Percentiles rank a stretch among this genome's conserved stretches.
phyloP scores from a whole-genome alignment of 768 basidiomycete species.

The Leccinum rimulosum region DNA sequence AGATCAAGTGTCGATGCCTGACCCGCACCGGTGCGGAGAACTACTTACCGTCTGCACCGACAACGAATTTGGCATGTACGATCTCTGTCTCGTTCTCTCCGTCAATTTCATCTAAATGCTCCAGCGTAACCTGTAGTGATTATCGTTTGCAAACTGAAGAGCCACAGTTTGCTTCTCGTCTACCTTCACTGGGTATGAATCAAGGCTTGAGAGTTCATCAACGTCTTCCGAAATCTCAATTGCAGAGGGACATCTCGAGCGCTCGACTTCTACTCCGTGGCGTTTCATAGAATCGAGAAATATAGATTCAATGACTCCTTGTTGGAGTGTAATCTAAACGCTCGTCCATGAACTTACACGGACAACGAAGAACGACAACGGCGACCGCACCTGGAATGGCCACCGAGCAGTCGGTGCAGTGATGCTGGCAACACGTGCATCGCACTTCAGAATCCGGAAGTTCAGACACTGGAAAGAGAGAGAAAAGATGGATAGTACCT shows the following conservation, averaged over 20 bases:
- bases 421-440: slow-evolving; percentile 60
- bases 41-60: slow-evolving; percentile 35
- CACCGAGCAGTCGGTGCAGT: slow-evolving; percentile 62
- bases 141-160: neutral
- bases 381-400: slow-evolving; percentile 59
- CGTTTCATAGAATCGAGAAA: slow-evolving; percentile 40
- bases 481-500: slow-evolving; percentile 37
- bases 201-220: slow-evolving; percentile 32
- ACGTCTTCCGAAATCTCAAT: slow-evolving; percentile 37
- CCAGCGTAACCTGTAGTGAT: slow-evolving; percentile 21
- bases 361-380: neutral
- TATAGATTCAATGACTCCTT: slow-evolving; percentile 42
- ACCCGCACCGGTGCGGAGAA: neutral
- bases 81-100: slow-evolving; percentile 32
- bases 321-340: slow-evolving; percentile 35
- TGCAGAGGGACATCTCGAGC: slow-evolving; percentile 31
- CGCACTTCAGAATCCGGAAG: slow-evolving; percentile 41
- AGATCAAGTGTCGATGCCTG: neutral
- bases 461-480: neutral
- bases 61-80: slow-evolving; percentile 34
- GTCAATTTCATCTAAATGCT: slow-evolving; percentile 23
- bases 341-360: neutral
- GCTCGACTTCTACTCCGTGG: slow-evolving; percentile 35
- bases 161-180: neutral
- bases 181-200: slow-evolving; percentile 35